phyloP scores from a whole-genome alignment of 805 yeast genomes.

The Lachancea lanzarotensis region DNA sequence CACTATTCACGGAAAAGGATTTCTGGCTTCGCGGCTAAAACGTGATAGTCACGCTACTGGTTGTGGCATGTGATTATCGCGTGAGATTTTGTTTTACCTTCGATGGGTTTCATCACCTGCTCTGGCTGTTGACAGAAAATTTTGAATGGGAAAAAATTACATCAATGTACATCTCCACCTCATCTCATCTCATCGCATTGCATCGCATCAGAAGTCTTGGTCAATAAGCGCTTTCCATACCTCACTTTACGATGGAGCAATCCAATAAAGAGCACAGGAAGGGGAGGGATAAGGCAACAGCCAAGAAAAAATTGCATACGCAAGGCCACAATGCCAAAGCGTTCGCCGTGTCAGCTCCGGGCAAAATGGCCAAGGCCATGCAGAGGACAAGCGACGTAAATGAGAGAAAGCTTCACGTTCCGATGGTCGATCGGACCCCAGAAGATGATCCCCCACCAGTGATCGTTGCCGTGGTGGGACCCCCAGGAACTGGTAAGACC shows the following conservation, averaged over 20 bases:
- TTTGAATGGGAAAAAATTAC: background rate
- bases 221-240: too few species aligned
- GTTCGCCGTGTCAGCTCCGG: constrained; percentile 76
- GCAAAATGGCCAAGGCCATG: constrained; percentile 78
- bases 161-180: constrained; percentile 7
- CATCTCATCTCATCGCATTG: constrained; percentile 1
- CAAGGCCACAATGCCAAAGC: constrained; percentile 85
- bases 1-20: background rate
- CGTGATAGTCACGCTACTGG: too few species aligned
- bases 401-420: constrained; percentile 86
- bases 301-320: constrained; percentile 81
- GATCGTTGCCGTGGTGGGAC: constrained; percentile 94
- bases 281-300: constrained; percentile 46
- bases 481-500: constrained; percentile 97
- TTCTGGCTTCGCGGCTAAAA: background rate
- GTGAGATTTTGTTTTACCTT: background rate
- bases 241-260: constrained; percentile 43
- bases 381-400: constrained; percentile 72
- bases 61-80: background rate
- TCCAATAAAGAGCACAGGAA: constrained; percentile 80
- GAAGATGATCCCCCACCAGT: constrained; percentile 98
- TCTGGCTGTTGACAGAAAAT: background rate
- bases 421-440: constrained; percentile 95
- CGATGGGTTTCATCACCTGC: too few species aligned
- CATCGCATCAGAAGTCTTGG: background rate